Evolutionary conservation across 345 rosid species (phyloP).

Genomic region (Hibiscus trionum): DNA sequence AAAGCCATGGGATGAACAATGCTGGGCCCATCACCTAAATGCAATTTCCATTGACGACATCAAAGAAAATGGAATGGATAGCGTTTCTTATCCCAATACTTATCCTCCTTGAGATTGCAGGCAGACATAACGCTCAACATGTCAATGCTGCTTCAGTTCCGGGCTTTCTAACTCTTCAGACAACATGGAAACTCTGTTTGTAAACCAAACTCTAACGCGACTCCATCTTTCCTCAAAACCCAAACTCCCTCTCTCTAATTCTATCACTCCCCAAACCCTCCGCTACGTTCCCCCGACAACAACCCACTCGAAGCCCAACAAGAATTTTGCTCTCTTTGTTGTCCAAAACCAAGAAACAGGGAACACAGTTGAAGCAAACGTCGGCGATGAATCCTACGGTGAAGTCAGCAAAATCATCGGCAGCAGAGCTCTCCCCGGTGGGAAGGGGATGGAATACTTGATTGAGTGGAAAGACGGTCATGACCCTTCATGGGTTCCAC

Average conservation of each 20-base stretch:
- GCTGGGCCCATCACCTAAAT: too few relatives aligned
- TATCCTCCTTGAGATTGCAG: not conserved
- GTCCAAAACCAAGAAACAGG: slow-evolving; percentile 44
- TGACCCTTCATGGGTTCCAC: slow-evolving; percentile 73
- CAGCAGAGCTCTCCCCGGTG: slow-evolving; percentile 43
- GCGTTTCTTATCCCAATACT: not conserved
- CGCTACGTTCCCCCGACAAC: slow-evolving; percentile 5
- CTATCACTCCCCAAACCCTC: slow-evolving; percentile 13
- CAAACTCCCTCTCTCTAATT: slow-evolving; percentile 7
- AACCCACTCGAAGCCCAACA: slow-evolving; percentile 6
- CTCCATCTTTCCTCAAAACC: slow-evolving; percentile 27
- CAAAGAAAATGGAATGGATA: not conserved
- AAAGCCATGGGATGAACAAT: not conserved
- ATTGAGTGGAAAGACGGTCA: slow-evolving; percentile 93
- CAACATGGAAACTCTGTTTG: slow-evolving; percentile 43
- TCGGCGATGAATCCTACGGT: slow-evolving; percentile 46
- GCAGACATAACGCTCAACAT: not conserved
- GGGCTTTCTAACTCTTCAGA: not conserved
- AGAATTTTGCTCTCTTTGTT: slow-evolving; percentile 20
- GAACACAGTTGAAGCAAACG: slow-evolving; percentile 7
- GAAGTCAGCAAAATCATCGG: slow-evolving; percentile 77
- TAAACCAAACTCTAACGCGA: slow-evolving; percentile 37
- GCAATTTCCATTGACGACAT: too few relatives aligned
- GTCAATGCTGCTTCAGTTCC: not conserved
- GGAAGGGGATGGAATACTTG: slow-evolving; percentile 65